A percentile compares a stretch with the other conserved stretches of the same genome.
Conservation (phyloP, 805 yeast species). For the Candida nonsorbophila region DNA sequence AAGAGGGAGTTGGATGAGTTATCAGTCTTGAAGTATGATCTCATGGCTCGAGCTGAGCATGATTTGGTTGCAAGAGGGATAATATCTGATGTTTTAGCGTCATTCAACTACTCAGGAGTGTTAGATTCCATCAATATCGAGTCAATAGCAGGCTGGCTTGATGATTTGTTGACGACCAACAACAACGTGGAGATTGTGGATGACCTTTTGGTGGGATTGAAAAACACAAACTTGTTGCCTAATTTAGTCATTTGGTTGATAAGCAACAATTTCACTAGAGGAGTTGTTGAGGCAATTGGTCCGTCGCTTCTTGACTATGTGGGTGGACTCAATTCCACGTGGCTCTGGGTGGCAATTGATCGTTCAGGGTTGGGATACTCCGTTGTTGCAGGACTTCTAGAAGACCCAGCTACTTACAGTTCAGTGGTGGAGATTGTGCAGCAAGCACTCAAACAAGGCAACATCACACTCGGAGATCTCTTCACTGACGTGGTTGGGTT, state of each 20-base stretch:
- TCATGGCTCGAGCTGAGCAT: slow-evolving; percentile 3
- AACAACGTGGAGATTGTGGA: slow-evolving; percentile 17
- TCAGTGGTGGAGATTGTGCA: too few relatives aligned
- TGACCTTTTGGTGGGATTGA: slow-evolving; percentile 16
- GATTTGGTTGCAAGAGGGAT: slow-evolving; percentile 13
- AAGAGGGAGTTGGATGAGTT: too few relatives aligned
- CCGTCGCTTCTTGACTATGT: slow-evolving; percentile 10
- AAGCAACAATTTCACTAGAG: slow-evolving; percentile 16
- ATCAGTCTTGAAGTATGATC: too few relatives aligned
- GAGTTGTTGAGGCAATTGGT: slow-evolving; percentile 12
- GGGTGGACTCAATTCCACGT: slow-evolving; percentile 16
- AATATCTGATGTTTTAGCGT: too few relatives aligned
- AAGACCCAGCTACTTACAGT: too few relatives aligned
- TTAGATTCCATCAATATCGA: slow-evolving; percentile 13
- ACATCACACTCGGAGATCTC: too few relatives aligned
- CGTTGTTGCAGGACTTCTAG: slow-evolving; percentile 17
- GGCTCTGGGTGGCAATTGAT: slow-evolving; percentile 23
- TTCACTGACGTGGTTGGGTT: too few relatives aligned
- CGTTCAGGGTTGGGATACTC: slow-evolving; percentile 23
- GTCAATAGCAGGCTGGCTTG: slow-evolving; percentile 22
- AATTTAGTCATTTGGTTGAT: slow-evolving; percentile 16
- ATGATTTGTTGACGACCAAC: slow-evolving; percentile 16
- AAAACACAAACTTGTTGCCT: slow-evolving; percentile 18
- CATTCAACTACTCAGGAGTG: slow-evolving; percentile 5
- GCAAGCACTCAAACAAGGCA: too few relatives aligned